These are phyloP conservation scores for Castanea crenata DNA, from an alignment of 306 rosid genomes.

Conservation along the genomic window DNA sequence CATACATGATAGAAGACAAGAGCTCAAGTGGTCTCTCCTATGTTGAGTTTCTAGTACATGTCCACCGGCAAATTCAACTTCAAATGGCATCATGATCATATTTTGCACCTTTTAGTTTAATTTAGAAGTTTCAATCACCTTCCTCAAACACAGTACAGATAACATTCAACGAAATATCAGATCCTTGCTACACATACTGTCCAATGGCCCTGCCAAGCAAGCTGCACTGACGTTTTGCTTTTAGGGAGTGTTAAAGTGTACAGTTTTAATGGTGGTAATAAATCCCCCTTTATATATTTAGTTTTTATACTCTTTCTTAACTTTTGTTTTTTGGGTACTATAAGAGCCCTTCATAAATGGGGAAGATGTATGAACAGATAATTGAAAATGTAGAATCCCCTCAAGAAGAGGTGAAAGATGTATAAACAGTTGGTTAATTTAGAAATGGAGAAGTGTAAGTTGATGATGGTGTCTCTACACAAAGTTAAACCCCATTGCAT, in stretches of 20 bases:
- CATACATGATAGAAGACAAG: conserved; percentile 87
- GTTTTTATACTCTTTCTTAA: not conserved
- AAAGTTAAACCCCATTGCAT: not conserved
- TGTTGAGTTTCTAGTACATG: conserved; percentile 87
- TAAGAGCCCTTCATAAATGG: not conserved
- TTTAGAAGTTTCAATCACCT: not conserved
- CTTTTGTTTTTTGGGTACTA: not conserved
- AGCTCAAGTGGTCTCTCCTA: conserved; percentile 72
- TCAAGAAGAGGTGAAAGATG: too few relatives aligned
- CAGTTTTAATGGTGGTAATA: not conserved
- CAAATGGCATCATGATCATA: conserved; percentile 61
- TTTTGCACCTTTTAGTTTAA: not conserved
- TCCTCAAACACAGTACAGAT: not conserved
- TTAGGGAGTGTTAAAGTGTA: not conserved
- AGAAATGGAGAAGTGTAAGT: not conserved
- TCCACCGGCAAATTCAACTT: conserved; percentile 88
- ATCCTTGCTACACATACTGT: not conserved
- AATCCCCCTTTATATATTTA: too few relatives aligned
- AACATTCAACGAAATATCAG: not conserved
- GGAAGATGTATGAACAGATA: not conserved
- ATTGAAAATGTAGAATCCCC: too few relatives aligned
- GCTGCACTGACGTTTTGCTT: not conserved
- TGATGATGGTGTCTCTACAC: not conserved
- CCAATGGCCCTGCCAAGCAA: not conserved
- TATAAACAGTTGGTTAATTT: too few relatives aligned